These are phyloP conservation scores for Colletotrichum australisinense DNA, from an alignment of 2,329 filamentous ascomycete species.

Conservation along the genomic window DNA sequence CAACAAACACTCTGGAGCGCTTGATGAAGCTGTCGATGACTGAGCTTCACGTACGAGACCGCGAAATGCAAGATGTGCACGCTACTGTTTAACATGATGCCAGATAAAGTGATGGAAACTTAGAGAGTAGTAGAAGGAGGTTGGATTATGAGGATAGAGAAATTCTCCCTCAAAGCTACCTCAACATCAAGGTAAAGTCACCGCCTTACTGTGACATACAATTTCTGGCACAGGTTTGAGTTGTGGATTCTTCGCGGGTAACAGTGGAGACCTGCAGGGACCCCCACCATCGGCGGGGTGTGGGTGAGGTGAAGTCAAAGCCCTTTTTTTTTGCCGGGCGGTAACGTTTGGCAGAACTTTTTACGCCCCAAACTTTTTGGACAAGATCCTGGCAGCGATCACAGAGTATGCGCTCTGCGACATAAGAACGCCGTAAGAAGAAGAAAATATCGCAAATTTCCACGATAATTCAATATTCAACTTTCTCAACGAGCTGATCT, in stretches of 20 bases:
- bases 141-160: neutral
- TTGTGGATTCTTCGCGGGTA: constrained; percentile 27
- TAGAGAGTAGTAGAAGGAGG: neutral
- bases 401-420: neutral
- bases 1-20: neutral
- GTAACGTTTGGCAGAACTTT: constrained; percentile 31
- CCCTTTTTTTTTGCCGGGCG: constrained; percentile 8
- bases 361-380: constrained; percentile 31
- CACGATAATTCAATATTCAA: neutral
- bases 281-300: constrained; percentile 15
- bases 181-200: neutral
- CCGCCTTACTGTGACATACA: neutral
- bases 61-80: neutral
- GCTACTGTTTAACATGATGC: neutral
- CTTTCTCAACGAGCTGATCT: too few species aligned
- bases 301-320: constrained; percentile 28
- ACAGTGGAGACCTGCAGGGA: constrained; percentile 18
- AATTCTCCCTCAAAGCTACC: neutral
- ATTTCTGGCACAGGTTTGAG: neutral
- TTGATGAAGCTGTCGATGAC: neutral
- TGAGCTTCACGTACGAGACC: neutral
- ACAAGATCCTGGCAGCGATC: constrained; percentile 13
- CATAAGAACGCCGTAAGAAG: neutral
- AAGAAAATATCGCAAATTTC: neutral
- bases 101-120: neutral